Base-by-base conservation (phyloP, 768 basidiomycete genomes). In the Lepiota venenata region DNA sequence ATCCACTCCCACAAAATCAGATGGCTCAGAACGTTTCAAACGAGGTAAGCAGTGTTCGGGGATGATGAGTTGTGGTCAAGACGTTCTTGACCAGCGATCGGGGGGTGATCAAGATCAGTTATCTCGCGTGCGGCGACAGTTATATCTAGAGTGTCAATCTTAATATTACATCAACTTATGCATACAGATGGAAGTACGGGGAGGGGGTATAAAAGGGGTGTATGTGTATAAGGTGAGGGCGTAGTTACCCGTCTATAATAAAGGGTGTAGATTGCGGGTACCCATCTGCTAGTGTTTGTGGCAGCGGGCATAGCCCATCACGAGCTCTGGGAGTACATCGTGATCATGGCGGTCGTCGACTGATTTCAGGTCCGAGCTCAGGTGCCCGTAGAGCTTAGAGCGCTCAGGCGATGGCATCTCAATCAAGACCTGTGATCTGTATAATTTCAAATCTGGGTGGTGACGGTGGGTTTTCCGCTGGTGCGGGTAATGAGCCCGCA, bases 11-110 rank as follows among this genome's bases (percentile, higher is more conserved):
- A n/a, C n/a, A n/a, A n/a, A n/a, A n/a, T n/a, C 57, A 63, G 62
- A 38, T 88, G 85, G 85, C 61, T 88, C 37, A 70, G 64, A 47
- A 64, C 65, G n/a, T n/a, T n/a, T n/a, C n/a, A n/a, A n/a, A n/a
- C n/a, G n/a, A n/a, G n/a, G n/a, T n/a, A n/a, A n/a, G n/a, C n/a
- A n/a, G n/a, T n/a, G n/a, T n/a, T n/a, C n/a, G n/a, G n/a, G n/a
- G 60, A 47, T 2, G 49, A 50, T 11, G 39, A 25, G 6, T n/a
- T 35, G 16, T 46, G 32, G 32, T 32, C 3, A 9, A 32, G 6
- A 4, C 27, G 5, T 35, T 10, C 11, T 20, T 6, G 36, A 29
- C 36, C 20, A 12, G 32, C 35, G 46, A 47, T 29, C 5, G 49
- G 14, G n/a, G 25, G 48, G 39, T 2, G 47, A 48, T 48, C 36